Evolutionary conservation across 2,329 filamentous ascomycete species (phyloP), one percentile per base, ranked within the genome.

Genomic region (Penicillium griseofulvum): DNA sequence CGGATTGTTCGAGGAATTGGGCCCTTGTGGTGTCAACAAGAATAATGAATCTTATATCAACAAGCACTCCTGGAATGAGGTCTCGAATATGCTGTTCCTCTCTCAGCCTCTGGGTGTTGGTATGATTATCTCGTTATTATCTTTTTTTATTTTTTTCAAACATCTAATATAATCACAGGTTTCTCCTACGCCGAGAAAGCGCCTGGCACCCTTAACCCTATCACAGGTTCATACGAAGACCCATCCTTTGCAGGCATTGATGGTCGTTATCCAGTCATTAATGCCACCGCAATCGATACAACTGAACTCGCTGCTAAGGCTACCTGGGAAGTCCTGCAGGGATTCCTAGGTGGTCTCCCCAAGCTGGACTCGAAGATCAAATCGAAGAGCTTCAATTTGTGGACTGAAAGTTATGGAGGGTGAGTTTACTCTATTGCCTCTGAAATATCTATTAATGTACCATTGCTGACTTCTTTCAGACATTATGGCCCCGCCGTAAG

Each of bases 61-160:
- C 64, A 81, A 82, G 5, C 81, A 84, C 71, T 79, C 79, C 9
- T 87, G 82, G 82, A 84, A 79, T 61, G 80, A 84, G 56, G 78
- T 79, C 26, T 82, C 79, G 34, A 86, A 85, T 65, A 73, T 87
- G 69, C 72, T 87, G 10, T 87, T 85, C 70, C 74, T 87, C 49
- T 83, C 82, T 51, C 83, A 87, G 68, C 84, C 84, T 10, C 73
- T 83, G n/a, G 81, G 81, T 33, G 78, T 80, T 28, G 83, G 83
- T 74, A 69, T 43, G 64, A 41, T 45, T 11, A 22, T 11, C 17
- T 11, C 19, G 31, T 16, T 14, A n/a, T 29, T 7, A 5, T 38
- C 34, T 12, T n/a, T 34, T n/a, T 17, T 22, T 10, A n/a, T 17
- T 19, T 17, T 17, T 14, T 17, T 22, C 22, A 3, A 19, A 26